These are phyloP conservation scores for Volvariella volvacea DNA, from an alignment of 1,284 basidiomycete genomes.

Conservation along the genomic window DNA sequence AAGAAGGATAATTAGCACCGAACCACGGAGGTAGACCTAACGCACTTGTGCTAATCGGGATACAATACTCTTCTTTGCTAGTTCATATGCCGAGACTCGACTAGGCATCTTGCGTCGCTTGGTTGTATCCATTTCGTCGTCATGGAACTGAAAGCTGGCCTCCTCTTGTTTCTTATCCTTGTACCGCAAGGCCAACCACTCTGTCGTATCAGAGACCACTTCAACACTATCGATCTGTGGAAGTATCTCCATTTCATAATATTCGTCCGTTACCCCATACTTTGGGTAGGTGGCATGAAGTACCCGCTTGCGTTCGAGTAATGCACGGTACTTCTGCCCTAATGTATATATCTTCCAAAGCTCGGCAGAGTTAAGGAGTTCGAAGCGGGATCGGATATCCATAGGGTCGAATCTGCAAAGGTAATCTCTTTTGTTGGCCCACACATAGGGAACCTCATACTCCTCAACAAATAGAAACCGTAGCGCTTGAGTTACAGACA, in stretches of 20 bases:
- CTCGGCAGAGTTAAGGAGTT: slow-evolving; percentile 74
- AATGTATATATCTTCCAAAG: slow-evolving; percentile 85
- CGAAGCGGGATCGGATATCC: slow-evolving; percentile 46
- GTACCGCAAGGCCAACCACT: slow-evolving; percentile 89
- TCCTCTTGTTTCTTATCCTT: slow-evolving; percentile 67
- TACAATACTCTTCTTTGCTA: slow-evolving; percentile 75
- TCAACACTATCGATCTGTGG: slow-evolving; percentile 74
- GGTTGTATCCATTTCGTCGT: slow-evolving; percentile 51
- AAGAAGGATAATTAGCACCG: slow-evolving; percentile 6
- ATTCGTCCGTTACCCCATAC: slow-evolving; percentile 58
- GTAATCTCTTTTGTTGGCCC: slow-evolving; percentile 89
- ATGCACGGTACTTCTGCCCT: slow-evolving; percentile 82
- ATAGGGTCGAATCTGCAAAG: slow-evolving; percentile 71
- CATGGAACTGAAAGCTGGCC: slow-evolving; percentile 58
- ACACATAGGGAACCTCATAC: slow-evolving; percentile 93
- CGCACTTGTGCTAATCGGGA: slow-evolving; percentile 72
- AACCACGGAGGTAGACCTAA: slow-evolving; percentile 5
- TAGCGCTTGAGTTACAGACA: slow-evolving; percentile 77
- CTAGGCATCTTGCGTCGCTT: slow-evolving; percentile 79
- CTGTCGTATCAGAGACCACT: slow-evolving; percentile 85
- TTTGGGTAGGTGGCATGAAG: slow-evolving; percentile 62
- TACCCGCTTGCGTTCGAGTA: slow-evolving; percentile 67
- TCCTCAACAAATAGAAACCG: slow-evolving; percentile 84
- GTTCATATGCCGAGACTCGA: slow-evolving; percentile 81
- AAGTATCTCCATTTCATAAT: slow-evolving; percentile 63